Base-by-base conservation (phyloP, 257 asterid species). In the Penstemon barbatus region DNA sequence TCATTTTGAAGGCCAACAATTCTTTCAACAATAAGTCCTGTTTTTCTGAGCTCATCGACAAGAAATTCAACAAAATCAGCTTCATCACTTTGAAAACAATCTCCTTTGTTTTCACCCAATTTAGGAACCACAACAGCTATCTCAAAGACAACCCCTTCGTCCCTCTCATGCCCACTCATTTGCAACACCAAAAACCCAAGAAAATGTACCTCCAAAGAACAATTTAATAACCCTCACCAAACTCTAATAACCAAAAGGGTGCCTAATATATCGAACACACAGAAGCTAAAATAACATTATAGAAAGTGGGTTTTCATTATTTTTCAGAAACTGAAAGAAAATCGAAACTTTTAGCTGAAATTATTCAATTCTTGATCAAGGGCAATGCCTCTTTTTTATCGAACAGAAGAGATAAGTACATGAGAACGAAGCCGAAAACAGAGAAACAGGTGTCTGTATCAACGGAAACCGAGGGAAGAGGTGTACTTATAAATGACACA, bases 1-100 rank as follows among this genome's bases (percentile, higher is more conserved):
- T 89, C 96, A 82, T 85, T 83, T 68, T 93, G 95, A 74, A 87
- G 78, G 74, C 99, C 97, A 52, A 77, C 76, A 66, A 86, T 85
- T 75, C 90, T 87, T 3, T 91, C 96, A 61, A 90, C 84, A 66
- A 86, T 71, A n/a, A 91, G 77, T 62, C 97, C 99, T 71, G 73
- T 82, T 59, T 67, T 78, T 76, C 66, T 80, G 68, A 90, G 77
- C 79, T 89, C 86, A 46, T 76, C 84, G 54, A 78, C 84, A 71
- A 93, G 97, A 84, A 86, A 80, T 72, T 84, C 84, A 69, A 89
- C 64, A 70, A 88, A 87, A 66, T 84, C 81, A 61, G 37, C 52
- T n/a, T 18, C 61, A 43, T 45, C 61, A 57, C 50, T 78, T 46
- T 49, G 73, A 61, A 74, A 75, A 57, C 62, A 80, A 65, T 75